These are phyloP conservation scores for Leccinum fuscescens DNA, from an alignment of 1,284 basidiomycete genomes.

Conservation along the genomic window DNA sequence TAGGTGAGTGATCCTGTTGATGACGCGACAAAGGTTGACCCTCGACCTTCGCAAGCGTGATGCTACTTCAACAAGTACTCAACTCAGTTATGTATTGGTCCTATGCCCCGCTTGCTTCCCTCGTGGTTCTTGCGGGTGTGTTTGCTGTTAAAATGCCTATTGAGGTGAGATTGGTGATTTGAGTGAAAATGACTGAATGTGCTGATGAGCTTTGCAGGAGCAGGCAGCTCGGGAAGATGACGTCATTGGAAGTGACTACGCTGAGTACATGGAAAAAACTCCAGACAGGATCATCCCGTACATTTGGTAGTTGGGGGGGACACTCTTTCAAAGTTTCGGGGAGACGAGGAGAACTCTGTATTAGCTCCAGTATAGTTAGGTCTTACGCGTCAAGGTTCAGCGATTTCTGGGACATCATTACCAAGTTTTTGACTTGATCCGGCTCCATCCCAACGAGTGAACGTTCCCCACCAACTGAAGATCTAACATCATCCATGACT, in stretches of 20 bases:
- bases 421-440: constrained; percentile 33
- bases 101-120: constrained; percentile 32
- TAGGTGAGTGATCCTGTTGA: constrained; percentile 17
- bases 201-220: constrained; percentile 25
- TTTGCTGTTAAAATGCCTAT: constrained; percentile 35
- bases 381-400: constrained; percentile 20
- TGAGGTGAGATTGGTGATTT: constrained; percentile 26
- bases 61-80: constrained; percentile 30
- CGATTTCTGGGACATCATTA: constrained; percentile 28
- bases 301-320: constrained; percentile 30
- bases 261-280: constrained; percentile 34
- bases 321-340: neutral
- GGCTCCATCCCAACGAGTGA: constrained; percentile 36
- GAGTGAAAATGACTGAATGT: neutral
- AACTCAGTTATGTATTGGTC: constrained; percentile 37
- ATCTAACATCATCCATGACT: constrained; percentile 49
- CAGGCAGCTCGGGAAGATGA: constrained; percentile 31
- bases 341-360: neutral
- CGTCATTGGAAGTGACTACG: constrained; percentile 31
- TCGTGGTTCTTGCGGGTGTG: constrained; percentile 22
- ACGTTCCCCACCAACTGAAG: constrained; percentile 38
- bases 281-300: constrained; percentile 34
- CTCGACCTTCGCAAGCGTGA: constrained; percentile 15
- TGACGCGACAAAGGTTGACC: neutral
- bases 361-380: constrained; percentile 11